Base-by-base conservation (phyloP, 495 filamentous ascomycete genomes). In the Penicillium manginii region DNA sequence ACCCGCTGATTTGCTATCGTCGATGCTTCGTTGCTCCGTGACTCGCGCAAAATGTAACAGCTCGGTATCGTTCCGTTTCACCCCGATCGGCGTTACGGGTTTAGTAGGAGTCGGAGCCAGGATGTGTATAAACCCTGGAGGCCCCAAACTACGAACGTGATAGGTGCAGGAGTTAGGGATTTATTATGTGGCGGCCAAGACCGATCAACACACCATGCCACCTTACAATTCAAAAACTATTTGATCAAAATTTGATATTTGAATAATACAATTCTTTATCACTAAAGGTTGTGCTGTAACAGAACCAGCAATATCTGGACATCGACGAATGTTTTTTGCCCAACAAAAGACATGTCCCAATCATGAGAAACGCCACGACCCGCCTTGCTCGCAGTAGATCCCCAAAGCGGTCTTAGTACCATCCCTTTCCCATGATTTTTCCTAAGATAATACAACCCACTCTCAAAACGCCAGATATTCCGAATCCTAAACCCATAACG, bases 401-500 rank as follows among this genome's bases (percentile, higher is more conserved):
- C 17, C 40, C 35, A 45, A 21, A 17, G 17, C 14, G 17, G 42
- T 10, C 18, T 4, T 29, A 10, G 14, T 29, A 29, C 6, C 26
- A 29, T 50, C 8, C 12, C 15, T 32, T 32, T 32, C 21, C 47
- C 19, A 14, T 39, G 15, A 39, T 39, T 50, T 3, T 15, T 26
- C 47, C 21, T 8, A 22, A 12, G 23, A 50, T 50, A 12, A 50
- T 50, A 50, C 49, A 51, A 18, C 10, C 26, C 18, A 4, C 5
- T 18, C 26, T 11, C 26, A 18, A 33, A 51, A 51, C 32, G 49
- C 32, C 52, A 14, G 33, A 40, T 42, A 59, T 47, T 37, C 39
- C 10, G 31, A 22, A 54, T 40, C 15, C 26, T 3, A 56, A 59
- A 62, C 55, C 55, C 52, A 61, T 50, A 54, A 61, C 50, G 19